These are phyloP conservation scores for Sporodiniella umbellata DNA, from an alignment of 371 early-diverging fungal genomes.

Conservation along the genomic window DNA sequence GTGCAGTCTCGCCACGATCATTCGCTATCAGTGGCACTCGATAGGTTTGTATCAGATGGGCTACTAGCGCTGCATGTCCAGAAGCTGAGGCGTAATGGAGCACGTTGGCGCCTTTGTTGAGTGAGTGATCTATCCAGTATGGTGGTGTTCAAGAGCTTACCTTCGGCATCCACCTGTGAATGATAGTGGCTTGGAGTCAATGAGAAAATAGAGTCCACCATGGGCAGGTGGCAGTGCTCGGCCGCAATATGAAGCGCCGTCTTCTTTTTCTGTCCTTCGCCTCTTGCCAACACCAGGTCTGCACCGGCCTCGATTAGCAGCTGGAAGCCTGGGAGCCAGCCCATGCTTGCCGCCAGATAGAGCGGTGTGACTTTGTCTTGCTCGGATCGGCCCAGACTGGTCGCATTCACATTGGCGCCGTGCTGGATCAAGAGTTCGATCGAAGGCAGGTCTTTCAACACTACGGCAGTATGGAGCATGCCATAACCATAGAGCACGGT, in stretches of 20 bases:
- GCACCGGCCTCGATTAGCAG: constrained; percentile 38
- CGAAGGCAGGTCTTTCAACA: constrained; percentile 23
- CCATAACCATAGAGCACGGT: constrained; percentile 44
- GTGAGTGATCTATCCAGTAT: too few species aligned
- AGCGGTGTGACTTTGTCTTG: constrained; percentile 44
- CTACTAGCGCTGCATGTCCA: constrained; percentile 41
- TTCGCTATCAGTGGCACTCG: constrained; percentile 32
- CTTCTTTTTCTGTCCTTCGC: constrained; percentile 28
- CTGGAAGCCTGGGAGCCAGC: constrained; percentile 44
- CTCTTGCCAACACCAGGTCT: constrained; percentile 27
- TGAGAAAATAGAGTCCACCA: constrained; percentile 35
- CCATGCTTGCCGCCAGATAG: constrained; percentile 44
- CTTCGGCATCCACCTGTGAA: constrained; percentile 24
- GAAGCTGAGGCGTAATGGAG: constrained; percentile 46
- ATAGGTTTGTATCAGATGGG: constrained; percentile 28
- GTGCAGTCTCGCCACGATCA: constrained; percentile 30
- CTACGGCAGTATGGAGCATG: constrained; percentile 40
- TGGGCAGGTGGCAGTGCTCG: constrained; percentile 37
- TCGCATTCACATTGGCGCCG: constrained; percentile 46
- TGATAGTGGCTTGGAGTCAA: constrained; percentile 27
- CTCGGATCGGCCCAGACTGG: constrained; percentile 31
- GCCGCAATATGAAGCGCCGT: constrained; percentile 42
- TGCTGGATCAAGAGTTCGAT: constrained; percentile 36
- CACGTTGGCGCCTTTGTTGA: constrained; percentile 38
- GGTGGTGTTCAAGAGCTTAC: too few species aligned